Base-by-base conservation (phyloP, 345 rosid species). In the Populus alba region DNA sequence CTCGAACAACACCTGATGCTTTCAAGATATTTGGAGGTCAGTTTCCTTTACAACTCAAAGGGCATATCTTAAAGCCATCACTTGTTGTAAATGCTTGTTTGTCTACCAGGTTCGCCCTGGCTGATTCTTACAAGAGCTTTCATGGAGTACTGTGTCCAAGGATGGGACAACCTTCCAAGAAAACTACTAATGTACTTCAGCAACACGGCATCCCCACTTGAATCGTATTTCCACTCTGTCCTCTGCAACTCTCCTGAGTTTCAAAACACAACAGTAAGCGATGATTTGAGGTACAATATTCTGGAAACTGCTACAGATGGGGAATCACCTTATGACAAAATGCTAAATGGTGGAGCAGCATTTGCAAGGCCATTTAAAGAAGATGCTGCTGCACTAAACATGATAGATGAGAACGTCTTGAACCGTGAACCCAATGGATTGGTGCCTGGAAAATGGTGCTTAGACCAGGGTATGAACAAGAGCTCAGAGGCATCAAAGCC, bases 161-260 rank as follows among this genome's bases (percentile, higher is more conserved):
- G 84, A 75, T 81, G 86, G 84, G 84, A 83, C 25, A 85, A 83
- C 61, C 79, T 80, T 18, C 88, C 88, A 6, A 80, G 88, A 76
- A 83, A 82, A 59, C 79, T 83, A 12, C 70, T 78, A 18, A 85
- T 85, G 86, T 85, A 78, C 80, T 78, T 85, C 38, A 80, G 79
- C 68, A 80, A 85, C 68, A 73, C 77, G 20, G 75, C 72, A 47
- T 68, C 70, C 65, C 88, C 88, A 22, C 70, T 78, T 8, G 77
- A 80, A 47, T 78, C 68, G 66, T 83, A 85, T 84, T 83, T 83
- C 84, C 88, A 83, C 71, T 80, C 88, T 10, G 76, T 85, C 75
- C 61, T 80, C 1, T 83, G 88, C 86, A 85, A 85, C 80, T 72
- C 88, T 69, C 86, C 84, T 22, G 82, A 78, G 29, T 85, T 82